These are phyloP conservation scores for Apostasia shenzhenica DNA, from an alignment of 106 monocot species.

Conservation along the genomic window DNA sequence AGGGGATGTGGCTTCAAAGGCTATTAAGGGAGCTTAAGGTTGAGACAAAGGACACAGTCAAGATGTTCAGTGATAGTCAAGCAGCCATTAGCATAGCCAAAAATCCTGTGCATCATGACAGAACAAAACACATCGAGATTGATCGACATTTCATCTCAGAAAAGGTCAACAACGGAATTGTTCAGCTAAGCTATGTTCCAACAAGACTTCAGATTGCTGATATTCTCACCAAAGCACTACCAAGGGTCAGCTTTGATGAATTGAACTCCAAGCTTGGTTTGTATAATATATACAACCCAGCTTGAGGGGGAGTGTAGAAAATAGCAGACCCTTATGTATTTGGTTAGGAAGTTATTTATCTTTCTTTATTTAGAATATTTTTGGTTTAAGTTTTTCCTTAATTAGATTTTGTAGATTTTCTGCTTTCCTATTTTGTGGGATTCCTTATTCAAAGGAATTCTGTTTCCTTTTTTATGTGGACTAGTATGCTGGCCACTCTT, in stretches of 20 bases:
- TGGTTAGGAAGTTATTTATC: too few species aligned
- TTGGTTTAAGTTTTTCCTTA: too few species aligned
- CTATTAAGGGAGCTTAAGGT: too few species aligned
- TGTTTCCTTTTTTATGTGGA: too few species aligned
- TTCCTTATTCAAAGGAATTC: too few species aligned
- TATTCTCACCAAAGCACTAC: neutral
- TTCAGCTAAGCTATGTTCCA: neutral
- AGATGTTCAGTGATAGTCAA: slow-evolving; percentile 1
- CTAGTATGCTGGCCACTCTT: too few species aligned
- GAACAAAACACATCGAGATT: slow-evolving; percentile 7
- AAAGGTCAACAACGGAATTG: neutral
- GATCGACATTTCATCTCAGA: slow-evolving; percentile 6
- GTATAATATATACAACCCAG: neutral
- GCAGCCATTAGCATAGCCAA: slow-evolving; percentile 1
- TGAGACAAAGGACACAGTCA: neutral
- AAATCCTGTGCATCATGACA: slow-evolving; percentile 5
- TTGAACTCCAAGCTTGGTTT: slow-evolving; percentile 1
- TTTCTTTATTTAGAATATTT: too few species aligned
- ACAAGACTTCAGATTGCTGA: neutral
- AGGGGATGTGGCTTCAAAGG: too few species aligned
- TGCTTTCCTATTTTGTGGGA: too few species aligned
- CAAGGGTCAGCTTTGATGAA: neutral
- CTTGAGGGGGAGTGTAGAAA: slow-evolving; percentile 8
- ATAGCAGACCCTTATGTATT: too few species aligned
- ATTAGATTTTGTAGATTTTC: too few species aligned